Evolutionary conservation across 129 eudicot species (phyloP), one percentile per base, ranked within the genome.

Genomic region (Gnaphalium uliginosum): DNA sequence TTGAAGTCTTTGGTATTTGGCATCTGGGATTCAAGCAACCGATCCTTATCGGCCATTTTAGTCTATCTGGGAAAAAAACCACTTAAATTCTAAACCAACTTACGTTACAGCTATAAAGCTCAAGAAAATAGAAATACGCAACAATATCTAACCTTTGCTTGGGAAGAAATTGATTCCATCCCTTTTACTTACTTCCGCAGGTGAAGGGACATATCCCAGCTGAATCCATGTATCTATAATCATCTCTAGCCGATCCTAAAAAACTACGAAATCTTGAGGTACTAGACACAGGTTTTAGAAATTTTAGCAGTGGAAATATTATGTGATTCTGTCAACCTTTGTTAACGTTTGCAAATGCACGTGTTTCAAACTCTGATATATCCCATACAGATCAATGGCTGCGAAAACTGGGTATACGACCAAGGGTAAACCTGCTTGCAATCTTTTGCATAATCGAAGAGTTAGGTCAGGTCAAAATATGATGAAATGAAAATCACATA

Each of bases 321-420:
- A 63, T 33, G 82, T 67, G 87, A 79, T 41, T 27, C 68, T 33
- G 82, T 67, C 88, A 79, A 93, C 98, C 98, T 93, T 93, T 17
- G 97, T 93, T 69, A 93, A 77, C 9, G 97, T 93, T 75, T 90
- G 96, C 69, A 90, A 87, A 78, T 93, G 97, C 58, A 93, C 98
- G 74, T 93, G 97, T 80, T 88, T 93, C 46, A 93, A 81, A 71
- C 90, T 85, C 83, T 86, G 97, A 83, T 93, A 93, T 74, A 93
- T 93, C 39, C 98, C 98, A 73, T 74, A 81, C 14, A 93, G 97
- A 81, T 93, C 98, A 68, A 90, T 50, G 53, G 89, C 90, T 14
- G 96, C 80, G 86, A 93, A 90, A 71, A 93, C 77, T 64, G 97
- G 98, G 82, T 93, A 93, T 56, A 93, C 74, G 50, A 84, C 85